phyloP scores from a whole-genome alignment of 371 early-diverging fungal genomes.

The Rhizomucor pusillus region DNA sequence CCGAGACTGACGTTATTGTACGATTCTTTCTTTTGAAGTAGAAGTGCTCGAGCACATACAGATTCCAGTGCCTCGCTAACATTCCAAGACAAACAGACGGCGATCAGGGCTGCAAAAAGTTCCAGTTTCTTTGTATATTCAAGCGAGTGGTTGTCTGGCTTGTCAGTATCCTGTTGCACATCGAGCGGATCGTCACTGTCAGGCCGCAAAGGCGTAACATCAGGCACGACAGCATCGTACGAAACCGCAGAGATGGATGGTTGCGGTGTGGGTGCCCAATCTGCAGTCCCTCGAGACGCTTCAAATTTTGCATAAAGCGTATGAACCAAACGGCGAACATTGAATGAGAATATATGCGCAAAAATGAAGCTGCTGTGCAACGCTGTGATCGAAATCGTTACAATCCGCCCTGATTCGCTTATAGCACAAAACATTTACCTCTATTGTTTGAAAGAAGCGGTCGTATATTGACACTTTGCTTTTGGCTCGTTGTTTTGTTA shows the following conservation, averaged over 20 bases:
- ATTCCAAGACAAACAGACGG: slow-evolving; percentile 56
- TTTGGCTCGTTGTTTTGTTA: slow-evolving; percentile 13
- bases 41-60: slow-evolving; percentile 25
- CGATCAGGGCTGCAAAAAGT: slow-evolving; percentile 39
- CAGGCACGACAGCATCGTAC: slow-evolving; percentile 36
- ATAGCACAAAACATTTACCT: slow-evolving; percentile 18
- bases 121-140: slow-evolving; percentile 16
- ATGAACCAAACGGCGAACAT: slow-evolving; percentile 41
- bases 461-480: slow-evolving; percentile 25
- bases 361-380: slow-evolving; percentile 5
- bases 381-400: background rate
- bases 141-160: slow-evolving; percentile 11
- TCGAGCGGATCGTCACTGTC: slow-evolving; percentile 42
- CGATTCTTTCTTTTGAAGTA: slow-evolving; percentile 20
- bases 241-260: slow-evolving; percentile 33
- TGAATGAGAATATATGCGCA: slow-evolving; percentile 40
- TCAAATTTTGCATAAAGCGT: slow-evolving; percentile 26
- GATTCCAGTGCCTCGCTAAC: slow-evolving; percentile 42
- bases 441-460: slow-evolving; percentile 24
- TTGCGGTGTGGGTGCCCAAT: slow-evolving; percentile 18
- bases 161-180: slow-evolving; percentile 13
- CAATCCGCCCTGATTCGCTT: too few relatives aligned
- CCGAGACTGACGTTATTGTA: slow-evolving; percentile 46
- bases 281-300: background rate
- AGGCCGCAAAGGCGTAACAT: slow-evolving; percentile 23